phyloP scores from a whole-genome alignment of 2,329 filamentous ascomycete species.

The Pseudogymnoascus sp. region DNA sequence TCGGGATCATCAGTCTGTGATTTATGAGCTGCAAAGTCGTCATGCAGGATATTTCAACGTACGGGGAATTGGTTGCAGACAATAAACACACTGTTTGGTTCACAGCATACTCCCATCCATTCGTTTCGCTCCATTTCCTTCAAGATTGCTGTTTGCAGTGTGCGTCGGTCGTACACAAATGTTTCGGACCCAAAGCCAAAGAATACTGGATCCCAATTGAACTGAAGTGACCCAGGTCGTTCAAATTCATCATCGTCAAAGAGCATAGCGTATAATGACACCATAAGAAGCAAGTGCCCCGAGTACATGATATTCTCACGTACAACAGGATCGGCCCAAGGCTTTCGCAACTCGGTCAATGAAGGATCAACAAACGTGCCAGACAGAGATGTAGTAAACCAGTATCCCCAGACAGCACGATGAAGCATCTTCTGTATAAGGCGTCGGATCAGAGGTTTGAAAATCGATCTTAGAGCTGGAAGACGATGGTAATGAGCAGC shows the following conservation, averaged over 20 bases:
- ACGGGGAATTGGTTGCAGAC: slow-evolving; percentile 40
- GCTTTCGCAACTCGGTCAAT: slow-evolving; percentile 32
- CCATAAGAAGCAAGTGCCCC: slow-evolving; percentile 35
- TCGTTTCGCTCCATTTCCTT: slow-evolving; percentile 32
- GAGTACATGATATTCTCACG: slow-evolving; percentile 38
- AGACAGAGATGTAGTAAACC: slow-evolving; percentile 32
- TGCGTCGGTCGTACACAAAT: slow-evolving; percentile 29
- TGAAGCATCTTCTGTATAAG: slow-evolving; percentile 36
- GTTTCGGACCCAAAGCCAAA: slow-evolving; percentile 32
- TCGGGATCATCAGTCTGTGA: no score
- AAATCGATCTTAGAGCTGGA: slow-evolving; percentile 29
- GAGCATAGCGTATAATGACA: slow-evolving; percentile 34
- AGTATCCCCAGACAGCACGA: slow-evolving; percentile 36
- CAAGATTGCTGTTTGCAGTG: slow-evolving; percentile 31
- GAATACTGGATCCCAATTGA: slow-evolving; percentile 34
- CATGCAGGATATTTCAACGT: slow-evolving; percentile 12
- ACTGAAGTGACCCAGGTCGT: slow-evolving; percentile 26
- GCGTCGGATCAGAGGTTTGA: slow-evolving; percentile 30
- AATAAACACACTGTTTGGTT: slow-evolving; percentile 35
- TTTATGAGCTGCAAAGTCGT: not conserved
- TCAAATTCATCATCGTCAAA: slow-evolving; percentile 37
- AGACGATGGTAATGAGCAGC: slow-evolving; percentile 34
- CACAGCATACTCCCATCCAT: slow-evolving; percentile 37
- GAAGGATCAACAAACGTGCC: slow-evolving; percentile 31
- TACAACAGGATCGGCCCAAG: slow-evolving; percentile 36